phyloP scores from a whole-genome alignment of 1,284 basidiomycete species.

The Pseudozyma hubeiensis region DNA sequence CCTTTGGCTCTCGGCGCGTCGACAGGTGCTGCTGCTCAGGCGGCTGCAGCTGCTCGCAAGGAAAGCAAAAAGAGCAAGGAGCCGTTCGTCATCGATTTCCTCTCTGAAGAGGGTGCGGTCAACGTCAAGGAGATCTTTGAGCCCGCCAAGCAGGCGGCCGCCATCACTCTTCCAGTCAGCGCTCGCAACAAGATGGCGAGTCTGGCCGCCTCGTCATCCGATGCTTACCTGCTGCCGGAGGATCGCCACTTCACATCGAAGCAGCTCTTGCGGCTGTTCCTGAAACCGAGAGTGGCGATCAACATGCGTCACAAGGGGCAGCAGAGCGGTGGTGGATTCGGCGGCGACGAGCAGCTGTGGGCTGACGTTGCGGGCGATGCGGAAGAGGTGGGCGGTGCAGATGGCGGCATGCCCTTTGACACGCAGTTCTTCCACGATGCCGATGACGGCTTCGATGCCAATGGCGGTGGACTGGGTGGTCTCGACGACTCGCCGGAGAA shows the following conservation, averaged over 20 bases:
- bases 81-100: conserved; percentile 88
- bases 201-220: conserved; percentile 34
- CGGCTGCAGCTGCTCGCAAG: conserved; percentile 24
- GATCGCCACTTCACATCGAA: conserved; percentile 96
- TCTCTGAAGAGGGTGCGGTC: conserved; percentile 74
- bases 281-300: conserved; percentile 76
- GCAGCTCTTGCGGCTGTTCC: conserved; percentile 88
- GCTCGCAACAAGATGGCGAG: conserved; percentile 69
- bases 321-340: conserved; percentile 75
- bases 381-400: conserved; percentile 23
- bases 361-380: conserved; percentile 78
- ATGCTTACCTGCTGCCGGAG: conserved; percentile 85
- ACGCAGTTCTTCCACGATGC: conserved; percentile 98
- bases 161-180: conserved; percentile 70
- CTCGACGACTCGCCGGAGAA: conserved; percentile 57
- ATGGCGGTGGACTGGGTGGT: conserved; percentile 34
- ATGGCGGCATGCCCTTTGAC: conserved; percentile 77
- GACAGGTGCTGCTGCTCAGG: conserved; percentile 24
- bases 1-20: conserved; percentile 31
- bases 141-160: conserved; percentile 54
- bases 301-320: conserved; percentile 78
- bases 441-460: conserved; percentile 73
- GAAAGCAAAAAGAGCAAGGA: conserved; percentile 72
- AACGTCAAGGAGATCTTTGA: conserved; percentile 83
- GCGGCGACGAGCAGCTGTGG: conserved; percentile 95